These are phyloP conservation scores for Daedaleopsis nitida DNA, from an alignment of 768 basidiomycete species.

Conservation along the genomic window DNA sequence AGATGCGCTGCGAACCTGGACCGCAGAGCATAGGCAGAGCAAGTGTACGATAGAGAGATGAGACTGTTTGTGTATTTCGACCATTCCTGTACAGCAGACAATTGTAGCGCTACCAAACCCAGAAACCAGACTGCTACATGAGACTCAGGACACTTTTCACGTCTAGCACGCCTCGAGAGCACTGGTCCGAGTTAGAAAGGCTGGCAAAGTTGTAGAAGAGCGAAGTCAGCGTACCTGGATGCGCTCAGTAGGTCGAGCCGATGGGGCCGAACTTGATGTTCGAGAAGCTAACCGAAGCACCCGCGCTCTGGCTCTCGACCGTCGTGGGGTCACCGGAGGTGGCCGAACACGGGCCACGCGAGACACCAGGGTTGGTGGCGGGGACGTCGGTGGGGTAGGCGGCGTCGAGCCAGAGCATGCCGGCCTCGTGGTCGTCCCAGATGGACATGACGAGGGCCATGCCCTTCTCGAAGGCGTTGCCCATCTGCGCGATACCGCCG, in stretches of 20 bases:
- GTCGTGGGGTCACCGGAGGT: slow-evolving; percentile 47
- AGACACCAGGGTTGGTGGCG: slow-evolving; percentile 43
- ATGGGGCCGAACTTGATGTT: slow-evolving; percentile 57
- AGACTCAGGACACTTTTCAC: slow-evolving; percentile 2
- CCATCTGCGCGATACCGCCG: slow-evolving; percentile 44
- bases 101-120: not conserved
- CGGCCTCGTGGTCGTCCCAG: slow-evolving; percentile 57
- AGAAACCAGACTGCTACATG: not conserved
- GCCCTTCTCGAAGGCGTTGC: slow-evolving; percentile 39
- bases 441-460: slow-evolving; percentile 52
- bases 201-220: too few relatives aligned
- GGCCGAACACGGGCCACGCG: slow-evolving; percentile 53
- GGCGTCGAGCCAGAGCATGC: slow-evolving; percentile 31
- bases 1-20: too few relatives aligned
- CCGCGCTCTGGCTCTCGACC: slow-evolving; percentile 41
- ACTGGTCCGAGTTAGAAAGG: not conserved
- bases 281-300: slow-evolving; percentile 51
- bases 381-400: slow-evolving; percentile 27
- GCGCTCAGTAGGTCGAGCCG: slow-evolving; percentile 41
- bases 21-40: too few relatives aligned
- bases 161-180: not conserved
- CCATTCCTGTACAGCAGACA: not conserved
- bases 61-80: not conserved
- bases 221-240: not conserved
- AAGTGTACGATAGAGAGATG: not conserved